phyloP scores from a whole-genome alignment of 495 filamentous ascomycete genomes.

The Hyphodiscus hymeniophilus region DNA sequence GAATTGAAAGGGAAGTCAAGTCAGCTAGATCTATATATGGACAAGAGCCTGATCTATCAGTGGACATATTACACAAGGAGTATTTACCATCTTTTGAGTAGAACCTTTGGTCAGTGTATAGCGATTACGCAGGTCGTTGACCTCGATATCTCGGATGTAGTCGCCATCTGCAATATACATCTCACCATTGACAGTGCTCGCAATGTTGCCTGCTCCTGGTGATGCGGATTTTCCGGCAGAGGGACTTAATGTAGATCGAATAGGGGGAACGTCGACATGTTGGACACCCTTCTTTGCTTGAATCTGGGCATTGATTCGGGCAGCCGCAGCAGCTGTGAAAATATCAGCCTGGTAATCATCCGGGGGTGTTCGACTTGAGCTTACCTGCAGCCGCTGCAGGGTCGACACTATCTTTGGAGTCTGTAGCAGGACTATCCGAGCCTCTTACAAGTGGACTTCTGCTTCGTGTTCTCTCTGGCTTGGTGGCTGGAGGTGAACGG shows the following conservation, averaged over 20 bases:
- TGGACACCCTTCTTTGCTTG: slow-evolving; percentile 90
- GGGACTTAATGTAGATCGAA: slow-evolving; percentile 43
- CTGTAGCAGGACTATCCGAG: slow-evolving; percentile 29
- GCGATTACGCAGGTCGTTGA: slow-evolving; percentile 94
- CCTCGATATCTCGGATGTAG: slow-evolving; percentile 96
- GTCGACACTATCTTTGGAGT: slow-evolving; percentile 41
- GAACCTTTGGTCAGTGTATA: slow-evolving; percentile 97
- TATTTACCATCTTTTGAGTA: slow-evolving; percentile 98
- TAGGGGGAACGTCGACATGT: slow-evolving; percentile 88
- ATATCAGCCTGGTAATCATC: slow-evolving; percentile 3
- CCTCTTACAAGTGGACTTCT: slow-evolving; percentile 66
- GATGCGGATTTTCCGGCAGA: slow-evolving; percentile 16
- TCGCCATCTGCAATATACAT: slow-evolving; percentile 94
- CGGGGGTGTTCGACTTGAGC: slow-evolving; percentile 1
- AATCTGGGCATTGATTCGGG: slow-evolving; percentile 86
- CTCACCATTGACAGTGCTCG: slow-evolving; percentile 65
- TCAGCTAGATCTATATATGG: slow-evolving; percentile 28
- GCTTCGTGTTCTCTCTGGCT: slow-evolving; percentile 54
- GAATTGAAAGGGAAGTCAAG: slow-evolving; percentile 21
- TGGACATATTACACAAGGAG: slow-evolving; percentile 54
- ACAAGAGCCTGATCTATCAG: slow-evolving; percentile 68
- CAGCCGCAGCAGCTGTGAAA: slow-evolving; percentile 72
- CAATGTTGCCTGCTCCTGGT: slow-evolving; percentile 34
- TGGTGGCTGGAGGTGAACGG: slow-evolving; percentile 58
- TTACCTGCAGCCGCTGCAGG: slow-evolving; percentile 84